Percentiles rank a stretch among this genome's conserved stretches.
These are phyloP conservation scores for Lathyrus aphaca DNA, from an alignment of 306 rosid species.

Conservation along the genomic window DNA sequence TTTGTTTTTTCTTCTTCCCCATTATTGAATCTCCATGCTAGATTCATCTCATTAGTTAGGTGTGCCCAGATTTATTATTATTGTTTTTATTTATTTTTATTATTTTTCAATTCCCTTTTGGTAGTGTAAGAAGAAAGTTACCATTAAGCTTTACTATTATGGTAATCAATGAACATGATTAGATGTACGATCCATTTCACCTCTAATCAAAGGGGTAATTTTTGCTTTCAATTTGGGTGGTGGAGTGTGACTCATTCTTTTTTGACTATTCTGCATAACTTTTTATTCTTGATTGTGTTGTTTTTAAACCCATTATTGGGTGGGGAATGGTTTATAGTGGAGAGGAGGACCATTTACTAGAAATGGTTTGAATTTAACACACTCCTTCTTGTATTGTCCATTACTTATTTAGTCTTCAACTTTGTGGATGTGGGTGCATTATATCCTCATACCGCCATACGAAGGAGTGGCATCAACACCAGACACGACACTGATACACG, in stretches of 20 bases:
- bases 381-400: conserved; percentile 47
- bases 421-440: conserved; percentile 30
- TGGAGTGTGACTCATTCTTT: conserved; percentile 48
- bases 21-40: conserved; percentile 49
- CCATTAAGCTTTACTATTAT: conserved; percentile 15
- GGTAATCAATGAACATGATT: background rate
- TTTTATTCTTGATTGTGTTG: conserved; percentile 51
- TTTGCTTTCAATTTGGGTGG: conserved; percentile 44
- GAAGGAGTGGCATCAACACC: background rate
- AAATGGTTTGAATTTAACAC: conserved; percentile 47
- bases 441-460: background rate
- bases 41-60: conserved; percentile 44
- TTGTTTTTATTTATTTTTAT: background rate
- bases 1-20: conserved; percentile 18
- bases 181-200: conserved; percentile 30
- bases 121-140: conserved; percentile 5
- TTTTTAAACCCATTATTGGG: conserved; percentile 47
- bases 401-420: conserved; percentile 42
- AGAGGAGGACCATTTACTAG: conserved; percentile 49
- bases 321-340: conserved; percentile 58
- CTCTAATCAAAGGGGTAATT: conserved; percentile 30
- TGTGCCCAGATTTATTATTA: no score
- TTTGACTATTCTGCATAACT: conserved; percentile 44
- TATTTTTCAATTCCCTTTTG: conserved; percentile 10
- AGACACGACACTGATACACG: background rate